These are phyloP conservation scores for Castanea sativa DNA, from an alignment of 306 rosid species.

Conservation along the genomic window DNA sequence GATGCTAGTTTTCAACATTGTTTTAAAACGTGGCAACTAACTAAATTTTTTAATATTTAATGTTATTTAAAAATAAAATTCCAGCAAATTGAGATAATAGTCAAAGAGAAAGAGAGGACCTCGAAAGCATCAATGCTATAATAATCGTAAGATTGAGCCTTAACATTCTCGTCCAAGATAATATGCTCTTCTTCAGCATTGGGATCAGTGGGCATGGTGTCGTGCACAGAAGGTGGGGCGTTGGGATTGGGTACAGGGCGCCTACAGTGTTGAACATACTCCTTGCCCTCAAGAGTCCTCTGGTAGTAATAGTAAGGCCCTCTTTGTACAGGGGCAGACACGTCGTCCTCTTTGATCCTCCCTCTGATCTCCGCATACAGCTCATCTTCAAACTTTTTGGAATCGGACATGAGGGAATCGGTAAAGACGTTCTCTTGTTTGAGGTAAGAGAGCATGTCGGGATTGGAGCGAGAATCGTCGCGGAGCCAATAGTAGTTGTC, in stretches of 20 bases:
- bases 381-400: slow-evolving; percentile 60
- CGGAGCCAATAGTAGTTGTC: slow-evolving; percentile 93
- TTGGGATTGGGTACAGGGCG: slow-evolving; percentile 46
- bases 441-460: slow-evolving; percentile 66
- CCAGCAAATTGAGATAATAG: too few relatives aligned
- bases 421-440: slow-evolving; percentile 63
- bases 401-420: slow-evolving; percentile 64
- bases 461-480: slow-evolving; percentile 73
- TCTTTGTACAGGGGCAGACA: slow-evolving; percentile 62
- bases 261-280: slow-evolving; percentile 83
- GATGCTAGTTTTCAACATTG: too few relatives aligned
- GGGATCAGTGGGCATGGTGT: slow-evolving; percentile 66
- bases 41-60: too few relatives aligned
- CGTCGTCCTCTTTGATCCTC: slow-evolving; percentile 82
- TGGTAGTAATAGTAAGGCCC: slow-evolving; percentile 70
- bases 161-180: slow-evolving; percentile 78
- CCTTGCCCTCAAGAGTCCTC: slow-evolving; percentile 66
- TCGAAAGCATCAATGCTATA: slow-evolving; percentile 54
- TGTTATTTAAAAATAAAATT: too few relatives aligned
- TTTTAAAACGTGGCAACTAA: too few relatives aligned
- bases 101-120: neutral
- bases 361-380: slow-evolving; percentile 73
- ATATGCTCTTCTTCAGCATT: slow-evolving; percentile 72
- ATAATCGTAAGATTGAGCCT: slow-evolving; percentile 62
- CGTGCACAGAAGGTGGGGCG: slow-evolving; percentile 50